phyloP scores from a whole-genome alignment of 805 yeast genomes.

The Metschnikowia lochheadii region DNA sequence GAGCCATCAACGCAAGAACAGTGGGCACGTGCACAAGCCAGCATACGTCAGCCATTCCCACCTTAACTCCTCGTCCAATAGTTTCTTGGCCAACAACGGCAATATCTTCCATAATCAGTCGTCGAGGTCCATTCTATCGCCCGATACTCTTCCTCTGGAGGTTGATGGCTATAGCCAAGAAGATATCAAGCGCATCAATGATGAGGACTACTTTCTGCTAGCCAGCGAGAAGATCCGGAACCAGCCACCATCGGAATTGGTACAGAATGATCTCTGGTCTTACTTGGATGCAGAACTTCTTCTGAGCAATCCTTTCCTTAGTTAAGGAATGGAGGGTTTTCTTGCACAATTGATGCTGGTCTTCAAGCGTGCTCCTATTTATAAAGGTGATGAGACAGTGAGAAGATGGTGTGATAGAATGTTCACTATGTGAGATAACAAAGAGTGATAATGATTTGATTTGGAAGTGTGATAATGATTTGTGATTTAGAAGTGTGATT shows the following conservation, averaged over 20 bases:
- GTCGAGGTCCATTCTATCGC: neutral
- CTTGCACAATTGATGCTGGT: neutral
- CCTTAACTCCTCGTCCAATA: neutral
- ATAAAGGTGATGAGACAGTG: no score
- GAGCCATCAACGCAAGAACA: slow-evolving; percentile 11
- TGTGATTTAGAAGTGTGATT: no score
- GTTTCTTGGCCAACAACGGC: slow-evolving; percentile 5
- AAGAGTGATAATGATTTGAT: no score
- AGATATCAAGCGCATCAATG: neutral
- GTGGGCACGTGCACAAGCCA: slow-evolving; percentile 21
- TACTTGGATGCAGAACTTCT: slow-evolving; percentile 6
- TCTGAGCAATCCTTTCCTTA: slow-evolving; percentile 1
- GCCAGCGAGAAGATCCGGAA: slow-evolving; percentile 1
- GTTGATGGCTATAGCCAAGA: neutral
- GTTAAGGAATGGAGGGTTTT: neutral
- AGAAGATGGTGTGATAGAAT: no score
- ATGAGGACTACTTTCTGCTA: slow-evolving; percentile 1
- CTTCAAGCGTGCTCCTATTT: neutral
- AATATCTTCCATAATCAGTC: slow-evolving; percentile 5
- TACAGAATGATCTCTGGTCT: neutral
- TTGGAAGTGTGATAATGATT: no score
- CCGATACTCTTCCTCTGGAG: neutral
- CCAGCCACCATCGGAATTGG: slow-evolving; percentile 8
- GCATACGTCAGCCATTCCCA: neutral
- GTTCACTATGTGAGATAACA: no score